These are phyloP conservation scores for Ophiostoma fasciatum DNA, from an alignment of 2,329 filamentous ascomycete genomes.

Conservation along the genomic window DNA sequence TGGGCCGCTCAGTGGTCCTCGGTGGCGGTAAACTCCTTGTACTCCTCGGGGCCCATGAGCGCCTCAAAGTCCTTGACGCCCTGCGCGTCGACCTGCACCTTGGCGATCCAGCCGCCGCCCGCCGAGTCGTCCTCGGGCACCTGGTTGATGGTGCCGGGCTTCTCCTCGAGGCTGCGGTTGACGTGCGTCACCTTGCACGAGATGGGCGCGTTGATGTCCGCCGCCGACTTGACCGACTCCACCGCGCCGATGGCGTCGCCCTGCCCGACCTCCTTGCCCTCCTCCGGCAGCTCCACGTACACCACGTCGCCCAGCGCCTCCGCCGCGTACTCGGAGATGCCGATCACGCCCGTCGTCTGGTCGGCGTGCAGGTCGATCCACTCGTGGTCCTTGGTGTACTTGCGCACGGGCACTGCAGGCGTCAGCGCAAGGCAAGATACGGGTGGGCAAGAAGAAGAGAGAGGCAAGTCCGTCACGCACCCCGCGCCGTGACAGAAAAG, in stretches of 20 bases:
- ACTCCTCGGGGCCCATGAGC: slow-evolving; percentile 64
- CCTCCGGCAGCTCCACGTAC: slow-evolving; percentile 81
- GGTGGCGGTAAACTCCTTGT: slow-evolving; percentile 54
- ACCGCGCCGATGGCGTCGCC: slow-evolving; percentile 87
- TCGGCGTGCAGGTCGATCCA: slow-evolving; percentile 85
- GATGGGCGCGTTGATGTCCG: slow-evolving; percentile 86
- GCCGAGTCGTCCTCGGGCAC: slow-evolving; percentile 65
- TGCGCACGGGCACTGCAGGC: slow-evolving; percentile 52
- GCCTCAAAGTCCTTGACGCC: slow-evolving; percentile 52
- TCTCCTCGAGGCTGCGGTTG: slow-evolving; percentile 67
- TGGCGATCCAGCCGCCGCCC: slow-evolving; percentile 82
- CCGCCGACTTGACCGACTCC: slow-evolving; percentile 97
- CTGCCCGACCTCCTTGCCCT: slow-evolving; percentile 50
- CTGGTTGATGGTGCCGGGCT: slow-evolving; percentile 76
- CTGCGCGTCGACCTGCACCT: slow-evolving; percentile 59
- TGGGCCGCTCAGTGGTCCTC: slow-evolving; percentile 17
- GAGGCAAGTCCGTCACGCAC: slow-evolving; percentile 17
- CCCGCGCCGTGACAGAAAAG: slow-evolving; percentile 31
- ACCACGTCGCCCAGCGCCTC: slow-evolving; percentile 91
- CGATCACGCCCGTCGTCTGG: slow-evolving; percentile 64
- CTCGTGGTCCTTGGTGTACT: slow-evolving; percentile 95
- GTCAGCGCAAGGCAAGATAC: slow-evolving; percentile 5
- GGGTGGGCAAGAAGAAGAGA: slow-evolving; percentile 3
- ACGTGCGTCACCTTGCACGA: slow-evolving; percentile 59
- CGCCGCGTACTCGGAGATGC: slow-evolving; percentile 85